Base-by-base conservation (phyloP, 139 green algal genomes). In the Pseudopediastrum boryanum region DNA sequence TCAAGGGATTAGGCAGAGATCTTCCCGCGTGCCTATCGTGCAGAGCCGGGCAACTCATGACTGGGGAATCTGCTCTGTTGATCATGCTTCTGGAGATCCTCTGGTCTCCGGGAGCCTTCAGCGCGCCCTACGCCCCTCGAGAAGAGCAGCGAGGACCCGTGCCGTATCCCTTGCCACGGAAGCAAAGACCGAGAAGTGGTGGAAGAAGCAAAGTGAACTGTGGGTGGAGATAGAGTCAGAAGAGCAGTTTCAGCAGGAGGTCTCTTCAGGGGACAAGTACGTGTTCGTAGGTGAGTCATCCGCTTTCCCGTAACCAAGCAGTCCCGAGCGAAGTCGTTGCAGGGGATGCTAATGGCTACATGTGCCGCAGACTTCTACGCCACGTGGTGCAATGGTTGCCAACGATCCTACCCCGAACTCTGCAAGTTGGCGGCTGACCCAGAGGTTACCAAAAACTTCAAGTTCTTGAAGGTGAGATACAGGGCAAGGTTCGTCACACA, bases 381-480 rank as follows among this genome's bases (percentile, higher is more conserved):
- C 2, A 73, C 75, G 31, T 84, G 81, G 81, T 89, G 85, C 83
- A 78, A 84, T 16, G 83, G 82, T 52, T 90, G 85, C 62, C 63
- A 87, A 54, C 73, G 75, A n/a, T 76, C 75, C 1, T 86, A 88
- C 31, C 83, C 85, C 39, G 83, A 87, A 35, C 68, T 90, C 29
- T 87, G 80, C 77, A 83, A 80, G 23, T 13, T 86, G 16, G 56
- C 76, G 0, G 27, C 39, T 10, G 80, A 85, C 56, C 46, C 65
- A 1, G 77, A 87, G 9, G 35, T 90, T 19, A 31, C 50, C 23
- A 84, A 79, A 38, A 73, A 74, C 21, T 69, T 84, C 68, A 88
- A 88, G 43, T 88, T 90, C 43, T 77, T 88, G 63, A 90, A 90
- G 85, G 85, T 86, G 35, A 2, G 77, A n/a, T n/a, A n/a, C n/a